These are phyloP conservation scores for Gastrodia elata DNA, from an alignment of 106 monocot species.

Conservation along the genomic window DNA sequence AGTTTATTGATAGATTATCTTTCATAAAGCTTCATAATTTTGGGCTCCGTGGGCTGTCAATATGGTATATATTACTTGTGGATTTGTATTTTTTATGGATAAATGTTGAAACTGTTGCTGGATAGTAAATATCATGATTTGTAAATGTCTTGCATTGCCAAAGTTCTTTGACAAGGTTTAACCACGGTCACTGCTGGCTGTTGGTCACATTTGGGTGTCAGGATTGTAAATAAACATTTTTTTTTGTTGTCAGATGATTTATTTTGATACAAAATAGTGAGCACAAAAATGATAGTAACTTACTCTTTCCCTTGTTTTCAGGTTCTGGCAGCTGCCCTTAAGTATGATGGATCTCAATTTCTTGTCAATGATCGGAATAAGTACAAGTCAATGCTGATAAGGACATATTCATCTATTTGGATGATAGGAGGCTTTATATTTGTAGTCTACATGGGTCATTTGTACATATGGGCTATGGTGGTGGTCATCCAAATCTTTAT, in stretches of 20 bases:
- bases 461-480: constrained; percentile 94
- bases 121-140: not conserved
- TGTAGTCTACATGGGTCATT: constrained; percentile 91
- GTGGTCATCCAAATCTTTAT: constrained; percentile 94
- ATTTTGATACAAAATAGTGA: not conserved
- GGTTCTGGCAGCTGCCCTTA: constrained; percentile 43
- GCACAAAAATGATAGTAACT: not conserved
- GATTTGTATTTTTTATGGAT: not conserved
- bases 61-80: not conserved
- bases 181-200: not conserved
- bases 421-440: constrained; percentile 75
- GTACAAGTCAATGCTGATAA: constrained; percentile 87
- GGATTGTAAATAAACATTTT: not conserved
- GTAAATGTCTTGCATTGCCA: not conserved
- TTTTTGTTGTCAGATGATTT: not conserved
- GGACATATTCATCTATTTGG: constrained; percentile 84
- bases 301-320: constrained; percentile 18
- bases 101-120: not conserved
- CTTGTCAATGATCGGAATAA: constrained; percentile 80
- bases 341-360: constrained; percentile 56
- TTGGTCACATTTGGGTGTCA: not conserved
- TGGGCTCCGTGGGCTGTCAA: not conserved
- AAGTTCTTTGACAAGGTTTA: not conserved
- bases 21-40: not conserved
- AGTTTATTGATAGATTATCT: not conserved